These are phyloP conservation scores for Fusarium odoratissimum DNA, from an alignment of 2,329 filamentous ascomycete genomes.

Conservation along the genomic window DNA sequence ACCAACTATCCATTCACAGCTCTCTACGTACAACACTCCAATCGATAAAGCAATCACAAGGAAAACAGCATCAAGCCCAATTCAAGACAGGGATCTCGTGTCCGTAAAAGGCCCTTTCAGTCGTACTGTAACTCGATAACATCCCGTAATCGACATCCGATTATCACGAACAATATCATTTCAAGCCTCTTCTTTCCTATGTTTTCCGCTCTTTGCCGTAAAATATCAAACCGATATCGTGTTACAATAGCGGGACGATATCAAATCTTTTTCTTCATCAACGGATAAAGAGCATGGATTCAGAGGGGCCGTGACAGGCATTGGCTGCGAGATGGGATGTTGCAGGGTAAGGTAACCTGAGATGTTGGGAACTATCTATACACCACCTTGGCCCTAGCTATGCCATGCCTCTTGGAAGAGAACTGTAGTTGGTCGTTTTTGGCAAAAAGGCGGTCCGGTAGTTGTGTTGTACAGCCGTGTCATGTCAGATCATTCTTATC, in stretches of 20 bases:
- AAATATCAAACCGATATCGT: conserved; percentile 1
- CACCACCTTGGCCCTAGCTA: conserved; percentile 15
- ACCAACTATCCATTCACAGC: neutral
- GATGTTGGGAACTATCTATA: conserved; percentile 29
- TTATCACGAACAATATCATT: neutral
- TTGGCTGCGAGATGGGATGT: conserved; percentile 23
- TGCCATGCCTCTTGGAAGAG: neutral
- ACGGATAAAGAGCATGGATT: conserved; percentile 1
- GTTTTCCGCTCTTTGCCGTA: conserved; percentile 42
- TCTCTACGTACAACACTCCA: neutral
- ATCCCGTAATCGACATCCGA: conserved; percentile 7
- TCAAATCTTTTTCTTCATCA: neutral
- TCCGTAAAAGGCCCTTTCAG: conserved; percentile 37
- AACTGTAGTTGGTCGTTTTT: neutral
- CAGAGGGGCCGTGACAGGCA: conserved; percentile 9
- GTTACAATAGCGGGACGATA: conserved; percentile 30
- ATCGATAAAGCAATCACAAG: neutral
- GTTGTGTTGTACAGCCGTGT: conserved; percentile 25
- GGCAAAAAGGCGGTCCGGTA: conserved; percentile 37
- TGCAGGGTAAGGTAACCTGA: conserved; percentile 44
- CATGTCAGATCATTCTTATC: conserved; percentile 48
- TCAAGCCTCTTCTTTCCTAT: conserved; percentile 34
- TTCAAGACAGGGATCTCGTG: conserved; percentile 24
- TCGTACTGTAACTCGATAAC: neutral
- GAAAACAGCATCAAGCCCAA: neutral